Base-by-base conservation (phyloP, 1,284 basidiomycete genomes). In the Cerioporus squamosus region DNA sequence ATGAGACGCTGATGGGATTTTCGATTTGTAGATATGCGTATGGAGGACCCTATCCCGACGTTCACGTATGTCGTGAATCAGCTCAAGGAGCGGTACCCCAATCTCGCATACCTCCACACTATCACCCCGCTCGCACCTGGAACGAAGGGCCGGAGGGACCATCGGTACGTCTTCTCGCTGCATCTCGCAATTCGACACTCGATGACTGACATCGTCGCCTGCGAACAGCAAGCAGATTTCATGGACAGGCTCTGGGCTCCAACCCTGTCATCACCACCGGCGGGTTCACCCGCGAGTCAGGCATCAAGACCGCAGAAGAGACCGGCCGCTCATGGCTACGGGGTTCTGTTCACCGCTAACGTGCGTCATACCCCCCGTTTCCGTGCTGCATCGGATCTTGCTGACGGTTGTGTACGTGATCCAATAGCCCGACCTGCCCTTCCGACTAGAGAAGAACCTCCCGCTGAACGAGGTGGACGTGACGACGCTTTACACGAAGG, bases 61-160 rank as follows among this genome's bases (percentile, higher is more conserved):
- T 83, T 77, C 70, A 57, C 69, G 7, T 72, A 78, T 51, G 57
- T 82, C 5, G 70, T 75, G 0, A 62, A 65, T 2, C 63, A 74
- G 17, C 65, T 84, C 18, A 70, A 69, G 51, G 53, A 75, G 40
- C 62, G 70, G 2, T 74, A 75, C 62, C 79, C 82, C 18, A 65
- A 77, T n/a, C 70, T 88, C 10, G 83, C 83, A 0, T 89, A 86
- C 66, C 60, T 88, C n/a, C 83, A 85, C 68, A 70, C 76, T 38
- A 71, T 80, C 38, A 79, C 81, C 64, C 72, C 74, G 0, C 67
- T 75, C 17, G 66, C 72, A 1, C 40, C 26, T 12, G 60, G 57
- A 59, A 60, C 36, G 66, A 24, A 4, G 60, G 64, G 7, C 56
- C 49, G 1, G n/a, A 29, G 36, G 62, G 29, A 15, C 46, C 42